Percentiles rank a stretch among this genome's conserved stretches.
Conservation (phyloP, 441 rosid species). For the Pelargonium citronellum region DNA sequence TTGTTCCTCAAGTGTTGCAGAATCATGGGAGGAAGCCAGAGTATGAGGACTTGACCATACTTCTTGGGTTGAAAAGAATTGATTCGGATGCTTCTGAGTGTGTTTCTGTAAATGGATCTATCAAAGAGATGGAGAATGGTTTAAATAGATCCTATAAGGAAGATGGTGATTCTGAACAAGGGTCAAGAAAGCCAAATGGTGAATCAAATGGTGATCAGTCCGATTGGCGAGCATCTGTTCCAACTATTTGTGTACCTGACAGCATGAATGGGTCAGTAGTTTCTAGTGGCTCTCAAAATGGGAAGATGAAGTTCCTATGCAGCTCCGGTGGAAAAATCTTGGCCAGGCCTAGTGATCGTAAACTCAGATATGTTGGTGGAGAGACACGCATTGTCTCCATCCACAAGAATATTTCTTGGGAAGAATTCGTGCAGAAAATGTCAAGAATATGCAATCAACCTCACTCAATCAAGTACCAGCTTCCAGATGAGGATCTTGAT, state of each 20-base stretch:
- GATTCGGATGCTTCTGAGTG: slow-evolving; percentile 48
- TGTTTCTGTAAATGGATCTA: slow-evolving; percentile 35
- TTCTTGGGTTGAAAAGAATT: slow-evolving; percentile 52
- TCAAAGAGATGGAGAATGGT: slow-evolving; percentile 37
- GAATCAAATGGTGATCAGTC: slow-evolving; percentile 36
- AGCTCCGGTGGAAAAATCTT: slow-evolving; percentile 54
- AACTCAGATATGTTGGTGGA: slow-evolving; percentile 55
- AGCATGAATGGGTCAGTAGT: slow-evolving; percentile 27
- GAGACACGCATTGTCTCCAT: slow-evolving; percentile 50
- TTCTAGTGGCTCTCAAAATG: slow-evolving; percentile 29
- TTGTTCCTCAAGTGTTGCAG: slow-evolving; percentile 22
- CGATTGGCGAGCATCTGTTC: slow-evolving; percentile 28
- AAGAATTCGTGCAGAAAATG: slow-evolving; percentile 46
- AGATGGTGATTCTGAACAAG: slow-evolving; percentile 31
- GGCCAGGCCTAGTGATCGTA: slow-evolving; percentile 52
- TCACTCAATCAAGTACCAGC: slow-evolving; percentile 57
- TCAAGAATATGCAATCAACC: slow-evolving; percentile 36
- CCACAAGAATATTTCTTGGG: slow-evolving; percentile 37
- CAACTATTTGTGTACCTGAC: slow-evolving; percentile 23
- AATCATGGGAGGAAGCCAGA: slow-evolving; percentile 27
- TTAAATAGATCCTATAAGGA: slow-evolving; percentile 30
- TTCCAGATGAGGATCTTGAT: slow-evolving; percentile 68
- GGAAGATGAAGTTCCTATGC: slow-evolving; percentile 52
- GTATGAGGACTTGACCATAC: slow-evolving; percentile 40
- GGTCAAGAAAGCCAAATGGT: slow-evolving; percentile 38